Base-by-base conservation (phyloP, 768 basidiomycete species). In the Boletus coccyginus region DNA sequence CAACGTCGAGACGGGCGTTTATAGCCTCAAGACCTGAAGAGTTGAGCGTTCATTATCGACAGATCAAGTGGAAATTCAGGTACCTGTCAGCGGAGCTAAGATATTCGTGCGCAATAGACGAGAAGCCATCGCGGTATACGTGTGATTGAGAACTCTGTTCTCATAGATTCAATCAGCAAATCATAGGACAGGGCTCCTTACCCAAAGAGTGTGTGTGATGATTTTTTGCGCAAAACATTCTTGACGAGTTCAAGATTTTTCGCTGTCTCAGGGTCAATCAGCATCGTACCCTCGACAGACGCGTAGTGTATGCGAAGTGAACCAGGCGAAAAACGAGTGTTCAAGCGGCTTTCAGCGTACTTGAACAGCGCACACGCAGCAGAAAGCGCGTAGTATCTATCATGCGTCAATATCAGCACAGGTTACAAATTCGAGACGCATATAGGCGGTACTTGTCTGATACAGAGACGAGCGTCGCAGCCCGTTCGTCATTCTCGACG, bases 241-340 rank as follows among this genome's bases (percentile, higher is more conserved):
- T 78, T 82, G 16, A 96, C 88, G 2, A 99, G 78, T 66, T 99
- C 97, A 7, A 99, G 80, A 68, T 96, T 94, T 41, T 82, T 82
- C 3, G 86, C 91, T 0, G 90, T 94, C 58, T 94, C 94, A 0
- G 86, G 80, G 66, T 98, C 97, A 60, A 99, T 89, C 81, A 97
- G 81, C 89, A 98, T 91, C 0, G 92, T 95, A 0, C 95, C 95
- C 67, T 95, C 91, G 0, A 90, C 85, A 2, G 90, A 83, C 1
- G 83, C 76, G 64, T 89, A 94, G 21, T 83, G 79, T 52, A 94
- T 91, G 35, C 85, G 80, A 24, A 94, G 75, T 10, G 92, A 92
- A 5, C 74, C 77, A 0, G 80, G 70, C 1, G 90, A 79, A 67
- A 90, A 98, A 14, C 84, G 81, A 0, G 81, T 83, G 60, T 90